phyloP scores from a whole-genome alignment of 805 yeast genomes.

The Candida vaughaniae region DNA sequence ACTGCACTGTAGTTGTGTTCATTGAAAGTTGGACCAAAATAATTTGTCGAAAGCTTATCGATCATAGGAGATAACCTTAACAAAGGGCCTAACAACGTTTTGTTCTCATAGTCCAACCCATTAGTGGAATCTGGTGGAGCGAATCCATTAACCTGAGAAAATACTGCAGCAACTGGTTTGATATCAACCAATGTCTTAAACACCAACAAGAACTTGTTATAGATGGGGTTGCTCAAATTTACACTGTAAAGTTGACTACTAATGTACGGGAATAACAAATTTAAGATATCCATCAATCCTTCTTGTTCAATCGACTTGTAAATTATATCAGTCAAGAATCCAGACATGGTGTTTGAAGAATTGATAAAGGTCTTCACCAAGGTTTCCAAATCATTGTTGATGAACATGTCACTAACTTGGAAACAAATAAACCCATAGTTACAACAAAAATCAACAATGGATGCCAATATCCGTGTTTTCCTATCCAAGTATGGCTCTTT shows the following conservation, averaged over 20 bases:
- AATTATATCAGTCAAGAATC: slow-evolving; percentile 56
- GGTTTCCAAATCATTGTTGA: slow-evolving; percentile 35
- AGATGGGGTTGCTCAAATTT: slow-evolving; percentile 51
- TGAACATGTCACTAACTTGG: slow-evolving; percentile 65
- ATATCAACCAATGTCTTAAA: slow-evolving; percentile 57
- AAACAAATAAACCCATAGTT: slow-evolving; percentile 69
- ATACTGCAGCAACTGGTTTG: slow-evolving; percentile 59
- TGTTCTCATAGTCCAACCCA: slow-evolving; percentile 55
- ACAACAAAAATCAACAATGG: slow-evolving; percentile 47
- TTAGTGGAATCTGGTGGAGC: slow-evolving; percentile 40
- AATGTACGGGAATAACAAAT: slow-evolving; percentile 48
- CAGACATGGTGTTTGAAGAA: slow-evolving; percentile 17
- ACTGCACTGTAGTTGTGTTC: slow-evolving; percentile 21
- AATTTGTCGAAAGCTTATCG: slow-evolving; percentile 45
- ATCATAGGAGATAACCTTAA: slow-evolving; percentile 73
- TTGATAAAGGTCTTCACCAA: slow-evolving; percentile 26
- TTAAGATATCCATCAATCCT: slow-evolving; percentile 56
- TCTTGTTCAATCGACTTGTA: slow-evolving; percentile 66
- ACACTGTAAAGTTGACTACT: slow-evolving; percentile 34
- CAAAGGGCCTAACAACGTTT: slow-evolving; percentile 74
- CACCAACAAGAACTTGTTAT: slow-evolving; percentile 52
- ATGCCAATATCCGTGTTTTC: slow-evolving; percentile 44
- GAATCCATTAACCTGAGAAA: slow-evolving; percentile 59
- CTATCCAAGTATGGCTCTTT: slow-evolving; percentile 37
- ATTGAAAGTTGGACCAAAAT: slow-evolving; percentile 30